A percentile compares a stretch with the other conserved stretches of the same genome.
Evolutionary conservation across 768 basidiomycete species (phyloP).

Genomic region (Tubosaeta sp.): DNA sequence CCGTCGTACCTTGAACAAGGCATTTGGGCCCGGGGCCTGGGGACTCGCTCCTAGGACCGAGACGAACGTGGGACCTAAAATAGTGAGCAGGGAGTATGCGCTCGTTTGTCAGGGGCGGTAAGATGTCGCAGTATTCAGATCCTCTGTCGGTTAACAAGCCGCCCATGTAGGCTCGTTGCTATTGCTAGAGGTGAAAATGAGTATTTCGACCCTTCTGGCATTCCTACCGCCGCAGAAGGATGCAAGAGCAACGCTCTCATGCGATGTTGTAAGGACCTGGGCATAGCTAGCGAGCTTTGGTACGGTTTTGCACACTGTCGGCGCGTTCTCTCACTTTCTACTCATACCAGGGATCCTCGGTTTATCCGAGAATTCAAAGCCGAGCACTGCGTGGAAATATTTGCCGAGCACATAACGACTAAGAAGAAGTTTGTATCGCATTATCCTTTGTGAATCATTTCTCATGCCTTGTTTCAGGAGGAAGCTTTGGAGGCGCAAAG

Average conservation of each 20-base stretch:
- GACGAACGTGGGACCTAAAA: conserved; percentile 81
- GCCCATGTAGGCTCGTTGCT: conserved; percentile 63
- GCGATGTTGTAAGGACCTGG: conserved; percentile 96
- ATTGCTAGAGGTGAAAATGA: conserved; percentile 95
- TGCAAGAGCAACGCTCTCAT: conserved; percentile 97
- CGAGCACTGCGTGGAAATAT: conserved; percentile 80
- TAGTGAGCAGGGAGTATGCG: conserved; percentile 92
- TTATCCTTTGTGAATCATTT: not conserved
- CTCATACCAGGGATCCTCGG: conserved; percentile 73
- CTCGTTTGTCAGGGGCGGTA: conserved; percentile 90
- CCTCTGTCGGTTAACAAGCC: not conserved
- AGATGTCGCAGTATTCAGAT: conserved; percentile 16
- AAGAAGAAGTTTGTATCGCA: conserved; percentile 78
- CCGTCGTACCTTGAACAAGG: conserved; percentile 82
- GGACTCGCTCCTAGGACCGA: conserved; percentile 92
- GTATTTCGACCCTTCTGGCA: conserved; percentile 87
- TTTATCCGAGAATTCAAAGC: conserved; percentile 93
- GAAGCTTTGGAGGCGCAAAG: conserved; percentile 88
- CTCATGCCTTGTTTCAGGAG: conserved; percentile 47
- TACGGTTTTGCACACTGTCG: conserved; percentile 30
- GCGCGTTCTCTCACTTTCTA: not conserved
- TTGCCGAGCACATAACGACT: conserved; percentile 74
- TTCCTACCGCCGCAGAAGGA: conserved; percentile 91
- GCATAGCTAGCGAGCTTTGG: conserved; percentile 96
- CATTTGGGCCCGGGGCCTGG: conserved; percentile 97